A percentile compares a stretch with the other conserved stretches of the same genome.
Conservation (phyloP, 495 filamentous ascomycete species). For the Schizothecium vesticola region DNA sequence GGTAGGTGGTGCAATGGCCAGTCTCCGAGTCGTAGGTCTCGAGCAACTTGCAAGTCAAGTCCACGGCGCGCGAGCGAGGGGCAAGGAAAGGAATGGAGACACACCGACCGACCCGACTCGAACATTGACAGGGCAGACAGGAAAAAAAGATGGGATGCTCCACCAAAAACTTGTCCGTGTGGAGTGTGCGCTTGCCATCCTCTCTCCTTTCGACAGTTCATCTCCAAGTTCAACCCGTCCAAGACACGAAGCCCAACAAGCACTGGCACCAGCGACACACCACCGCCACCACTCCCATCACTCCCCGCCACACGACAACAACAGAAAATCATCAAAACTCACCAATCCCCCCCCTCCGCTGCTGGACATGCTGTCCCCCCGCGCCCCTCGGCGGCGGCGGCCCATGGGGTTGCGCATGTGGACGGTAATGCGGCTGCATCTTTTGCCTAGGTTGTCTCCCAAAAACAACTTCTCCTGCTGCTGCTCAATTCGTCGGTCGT, state of each 20-base stretch:
- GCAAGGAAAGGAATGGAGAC: not conserved
- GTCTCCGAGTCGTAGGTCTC: not conserved
- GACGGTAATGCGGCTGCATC: constrained; percentile 46
- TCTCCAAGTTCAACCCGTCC: not conserved
- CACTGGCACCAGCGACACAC: not conserved
- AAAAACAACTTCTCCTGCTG: not conserved
- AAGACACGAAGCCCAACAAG: not conserved
- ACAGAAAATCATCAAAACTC: constrained; percentile 21
- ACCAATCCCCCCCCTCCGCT: constrained; percentile 47
- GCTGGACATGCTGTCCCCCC: constrained; percentile 32
- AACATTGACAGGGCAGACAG: not conserved
- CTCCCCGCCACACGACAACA: no score
- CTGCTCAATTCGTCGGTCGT: not conserved
- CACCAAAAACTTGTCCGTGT: not conserved
- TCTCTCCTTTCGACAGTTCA: not conserved
- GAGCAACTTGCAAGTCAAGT: not conserved
- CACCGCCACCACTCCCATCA: not conserved
- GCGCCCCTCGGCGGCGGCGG: constrained; percentile 17
- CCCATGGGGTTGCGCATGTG: constrained; percentile 41
- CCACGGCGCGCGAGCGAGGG: not conserved
- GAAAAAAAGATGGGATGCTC: not conserved
- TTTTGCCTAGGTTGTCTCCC: constrained; percentile 17
- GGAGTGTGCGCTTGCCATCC: not conserved
- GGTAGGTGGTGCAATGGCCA: not conserved
- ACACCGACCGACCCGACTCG: not conserved